phyloP scores from a whole-genome alignment of 352 stramenopile genomes.

The Thalassiosira livingstoniorum region DNA sequence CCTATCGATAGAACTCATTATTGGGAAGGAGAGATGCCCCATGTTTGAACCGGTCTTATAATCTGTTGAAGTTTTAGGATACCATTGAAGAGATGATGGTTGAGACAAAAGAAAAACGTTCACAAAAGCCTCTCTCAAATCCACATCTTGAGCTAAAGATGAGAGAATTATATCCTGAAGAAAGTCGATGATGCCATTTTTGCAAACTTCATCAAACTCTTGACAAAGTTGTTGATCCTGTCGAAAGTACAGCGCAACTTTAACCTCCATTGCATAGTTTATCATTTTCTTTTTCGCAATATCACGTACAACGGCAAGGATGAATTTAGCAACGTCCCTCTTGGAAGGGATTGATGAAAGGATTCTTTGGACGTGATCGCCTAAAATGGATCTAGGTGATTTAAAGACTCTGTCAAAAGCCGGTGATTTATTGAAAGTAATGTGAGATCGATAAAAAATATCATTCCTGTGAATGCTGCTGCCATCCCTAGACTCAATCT shows the following conservation, averaged over 20 bases:
- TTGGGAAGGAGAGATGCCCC: slow-evolving; percentile 1
- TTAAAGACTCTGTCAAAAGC: too few relatives aligned
- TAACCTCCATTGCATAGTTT: background rate
- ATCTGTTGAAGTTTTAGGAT: slow-evolving; percentile 7
- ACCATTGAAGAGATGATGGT: slow-evolving; percentile 39
- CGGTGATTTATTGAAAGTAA: too few relatives aligned
- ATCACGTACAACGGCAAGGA: slow-evolving; percentile 22
- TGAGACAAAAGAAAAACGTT: slow-evolving; percentile 57
- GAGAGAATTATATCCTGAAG: slow-evolving; percentile 34
- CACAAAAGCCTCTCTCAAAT: slow-evolving; percentile 42
- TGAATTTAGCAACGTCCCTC: slow-evolving; percentile 44
- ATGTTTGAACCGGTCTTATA: background rate
- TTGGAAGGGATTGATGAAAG: slow-evolving; percentile 49
- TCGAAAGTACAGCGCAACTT: too few relatives aligned
- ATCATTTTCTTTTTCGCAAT: slow-evolving; percentile 25
- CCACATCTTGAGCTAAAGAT: slow-evolving; percentile 29
- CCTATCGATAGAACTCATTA: slow-evolving; percentile 36
- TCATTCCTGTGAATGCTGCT: slow-evolving; percentile 2
- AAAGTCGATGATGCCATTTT: slow-evolving; percentile 37
- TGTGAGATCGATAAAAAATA: too few relatives aligned
- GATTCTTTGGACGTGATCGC: slow-evolving; percentile 32
- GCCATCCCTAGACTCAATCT: slow-evolving; percentile 5
- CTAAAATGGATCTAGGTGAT: slow-evolving; percentile 42
- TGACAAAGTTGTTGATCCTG: slow-evolving; percentile 19
- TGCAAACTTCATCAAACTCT: slow-evolving; percentile 31